phyloP scores from a whole-genome alignment of 495 filamentous ascomycete species.

The Bacidia gigantensis region DNA sequence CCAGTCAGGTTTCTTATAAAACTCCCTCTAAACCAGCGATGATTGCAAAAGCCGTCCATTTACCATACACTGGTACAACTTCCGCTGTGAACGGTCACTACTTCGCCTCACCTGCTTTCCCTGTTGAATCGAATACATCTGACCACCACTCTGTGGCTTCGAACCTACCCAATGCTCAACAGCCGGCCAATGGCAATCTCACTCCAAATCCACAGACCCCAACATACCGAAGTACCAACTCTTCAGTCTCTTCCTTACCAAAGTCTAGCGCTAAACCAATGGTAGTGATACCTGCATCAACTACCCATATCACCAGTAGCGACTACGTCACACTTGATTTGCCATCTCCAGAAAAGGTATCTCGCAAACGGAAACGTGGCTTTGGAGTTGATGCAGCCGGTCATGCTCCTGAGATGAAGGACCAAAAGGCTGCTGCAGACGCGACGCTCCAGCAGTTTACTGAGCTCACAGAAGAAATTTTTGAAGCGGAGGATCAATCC shows the following conservation, averaged over 20 bases:
- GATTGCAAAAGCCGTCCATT: conserved; percentile 1
- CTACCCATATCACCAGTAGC: conserved; percentile 8
- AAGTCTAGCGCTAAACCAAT: not conserved
- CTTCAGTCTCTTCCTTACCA: not conserved
- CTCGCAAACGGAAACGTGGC: conserved; percentile 17
- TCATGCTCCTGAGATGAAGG: conserved; percentile 30
- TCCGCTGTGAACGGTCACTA: not conserved
- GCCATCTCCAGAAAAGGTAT: not conserved
- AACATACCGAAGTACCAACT: not conserved
- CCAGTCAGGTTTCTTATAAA: not conserved
- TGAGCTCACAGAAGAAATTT: conserved; percentile 55
- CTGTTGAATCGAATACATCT: not conserved
- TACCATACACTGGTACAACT: not conserved
- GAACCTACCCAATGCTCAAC: not conserved
- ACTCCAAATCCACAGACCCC: not conserved
- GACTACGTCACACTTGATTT: conserved; percentile 9
- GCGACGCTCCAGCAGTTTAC: conserved; percentile 52
- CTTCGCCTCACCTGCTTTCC: not conserved
- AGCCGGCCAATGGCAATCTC: not conserved
- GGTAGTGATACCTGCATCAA: conserved; percentile 14
- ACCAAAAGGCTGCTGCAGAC: conserved; percentile 71
- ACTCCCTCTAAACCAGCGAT: not conserved
- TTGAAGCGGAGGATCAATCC: conserved; percentile 61
- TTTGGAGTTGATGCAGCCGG: conserved; percentile 22
- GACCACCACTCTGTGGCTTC: not conserved